phyloP scores from a whole-genome alignment of 768 basidiomycete genomes.

The Boletellus ananas region DNA sequence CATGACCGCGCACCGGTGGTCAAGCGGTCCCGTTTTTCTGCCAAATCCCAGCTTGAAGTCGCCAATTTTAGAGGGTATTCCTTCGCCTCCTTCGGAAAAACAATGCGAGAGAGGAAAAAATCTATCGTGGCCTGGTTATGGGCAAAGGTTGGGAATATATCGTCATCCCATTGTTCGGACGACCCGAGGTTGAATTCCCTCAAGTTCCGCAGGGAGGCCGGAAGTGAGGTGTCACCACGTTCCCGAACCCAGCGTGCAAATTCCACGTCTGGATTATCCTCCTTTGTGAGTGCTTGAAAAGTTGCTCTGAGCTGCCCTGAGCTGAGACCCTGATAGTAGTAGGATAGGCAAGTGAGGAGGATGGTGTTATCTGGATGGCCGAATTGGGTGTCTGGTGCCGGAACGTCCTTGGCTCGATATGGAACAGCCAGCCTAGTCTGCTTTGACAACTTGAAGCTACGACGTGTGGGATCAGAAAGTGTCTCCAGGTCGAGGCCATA shows the following conservation, averaged over 20 bases:
- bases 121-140: constrained; percentile 2
- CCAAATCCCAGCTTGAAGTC: constrained; percentile 35
- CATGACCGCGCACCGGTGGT: constrained; percentile 2
- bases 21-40: constrained; percentile 12
- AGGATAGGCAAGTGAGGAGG: not conserved
- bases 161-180: constrained; percentile 3
- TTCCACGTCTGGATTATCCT: not conserved
- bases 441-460: too few relatives aligned
- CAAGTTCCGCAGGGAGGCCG: not conserved
- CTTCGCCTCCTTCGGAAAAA: constrained; percentile 33
- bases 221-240: not conserved
- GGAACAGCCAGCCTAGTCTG: not conserved
- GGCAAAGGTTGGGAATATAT: not conserved
- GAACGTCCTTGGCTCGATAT: not conserved
- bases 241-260: not conserved
- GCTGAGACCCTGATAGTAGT: not conserved
- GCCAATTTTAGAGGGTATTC: constrained; percentile 31
- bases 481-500: not conserved
- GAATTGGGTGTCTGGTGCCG: not conserved
- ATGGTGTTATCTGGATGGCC: not conserved
- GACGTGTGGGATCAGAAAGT: too few relatives aligned
- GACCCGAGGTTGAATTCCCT: constrained; percentile 4
- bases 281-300: not conserved
- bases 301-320: not conserved
- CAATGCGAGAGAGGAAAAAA: constrained; percentile 24